Evolutionary conservation across 768 basidiomycete genomes (phyloP).

Genomic region (Serendipita sp.): DNA sequence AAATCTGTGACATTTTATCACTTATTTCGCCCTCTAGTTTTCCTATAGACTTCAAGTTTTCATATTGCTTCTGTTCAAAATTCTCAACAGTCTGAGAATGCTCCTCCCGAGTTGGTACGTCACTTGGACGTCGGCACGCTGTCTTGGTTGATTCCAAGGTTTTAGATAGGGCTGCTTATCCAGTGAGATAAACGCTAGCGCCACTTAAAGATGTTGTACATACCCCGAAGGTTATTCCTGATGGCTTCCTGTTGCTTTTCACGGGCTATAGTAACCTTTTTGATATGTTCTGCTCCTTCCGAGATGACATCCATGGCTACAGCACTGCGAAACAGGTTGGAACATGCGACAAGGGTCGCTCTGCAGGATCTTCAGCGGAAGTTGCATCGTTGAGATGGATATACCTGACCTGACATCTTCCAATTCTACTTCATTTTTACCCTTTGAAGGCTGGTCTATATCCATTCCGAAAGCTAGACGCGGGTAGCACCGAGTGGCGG

Average conservation of each 20-base stretch:
- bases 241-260: not conserved
- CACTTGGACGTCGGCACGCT: not conserved
- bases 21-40: not conserved
- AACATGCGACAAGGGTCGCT: not conserved
- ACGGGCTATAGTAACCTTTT: not conserved
- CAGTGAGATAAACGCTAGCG: not conserved
- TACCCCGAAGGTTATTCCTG: not conserved
- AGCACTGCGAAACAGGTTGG: not conserved
- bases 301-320: not conserved
- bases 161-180: not conserved
- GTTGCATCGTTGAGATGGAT: not conserved
- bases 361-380: not conserved
- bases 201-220: not conserved
- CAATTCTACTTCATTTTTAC: not conserved
- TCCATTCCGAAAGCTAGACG: not conserved
- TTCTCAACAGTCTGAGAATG: not conserved
- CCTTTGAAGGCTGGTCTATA: not conserved
- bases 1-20: not conserved
- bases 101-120: not conserved
- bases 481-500: not conserved
- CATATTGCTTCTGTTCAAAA: not conserved
- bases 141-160: constrained; percentile 1
- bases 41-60: not conserved
- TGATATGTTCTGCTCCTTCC: not conserved
- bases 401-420: not conserved